Evolutionary conservation across 768 basidiomycete genomes (phyloP).

Genomic region (Trametes meyenii): DNA sequence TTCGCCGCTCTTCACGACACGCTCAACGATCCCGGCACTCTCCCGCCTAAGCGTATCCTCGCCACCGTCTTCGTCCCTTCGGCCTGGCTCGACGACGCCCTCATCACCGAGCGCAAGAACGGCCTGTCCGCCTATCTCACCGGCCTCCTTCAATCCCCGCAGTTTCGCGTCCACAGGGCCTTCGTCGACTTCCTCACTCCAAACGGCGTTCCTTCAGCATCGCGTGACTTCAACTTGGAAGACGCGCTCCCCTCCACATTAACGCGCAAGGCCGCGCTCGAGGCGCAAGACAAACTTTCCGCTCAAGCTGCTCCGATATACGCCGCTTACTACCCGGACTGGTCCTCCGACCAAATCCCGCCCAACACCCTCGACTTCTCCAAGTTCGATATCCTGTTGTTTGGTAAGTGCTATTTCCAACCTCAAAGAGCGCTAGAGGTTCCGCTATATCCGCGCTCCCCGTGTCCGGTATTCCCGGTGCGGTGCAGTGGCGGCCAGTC

Average conservation of each 20-base stretch:
- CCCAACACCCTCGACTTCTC: slow-evolving; percentile 65
- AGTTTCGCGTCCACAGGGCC: slow-evolving; percentile 39
- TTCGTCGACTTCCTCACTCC: slow-evolving; percentile 45
- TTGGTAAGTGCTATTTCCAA: slow-evolving; percentile 44
- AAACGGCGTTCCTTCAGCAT: slow-evolving; percentile 19
- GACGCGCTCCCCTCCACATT: slow-evolving; percentile 52
- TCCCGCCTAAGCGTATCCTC: slow-evolving; percentile 56
- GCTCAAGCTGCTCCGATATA: slow-evolving; percentile 38
- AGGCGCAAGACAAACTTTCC: slow-evolving; percentile 26
- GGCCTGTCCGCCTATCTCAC: slow-evolving; percentile 48
- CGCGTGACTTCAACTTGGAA: slow-evolving; percentile 43
- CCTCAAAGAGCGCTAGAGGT: not conserved
- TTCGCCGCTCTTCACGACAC: slow-evolving; percentile 45
- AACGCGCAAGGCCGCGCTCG: slow-evolving; percentile 41
- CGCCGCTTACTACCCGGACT: slow-evolving; percentile 55
- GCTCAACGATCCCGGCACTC: slow-evolving; percentile 42
- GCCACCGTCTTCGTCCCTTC: slow-evolving; percentile 52
- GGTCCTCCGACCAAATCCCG: slow-evolving; percentile 49
- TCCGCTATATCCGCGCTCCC: slow-evolving; percentile 13
- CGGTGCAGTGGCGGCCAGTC: not conserved
- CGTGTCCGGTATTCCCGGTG: slow-evolving; percentile 4
- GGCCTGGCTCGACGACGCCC: slow-evolving; percentile 55
- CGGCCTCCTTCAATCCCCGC: slow-evolving; percentile 40
- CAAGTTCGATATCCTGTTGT: slow-evolving; percentile 69
- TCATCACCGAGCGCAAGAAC: slow-evolving; percentile 54